Base-by-base conservation (phyloP, 2,329 filamentous ascomycete genomes). In the Ilyonectria robusta region DNA sequence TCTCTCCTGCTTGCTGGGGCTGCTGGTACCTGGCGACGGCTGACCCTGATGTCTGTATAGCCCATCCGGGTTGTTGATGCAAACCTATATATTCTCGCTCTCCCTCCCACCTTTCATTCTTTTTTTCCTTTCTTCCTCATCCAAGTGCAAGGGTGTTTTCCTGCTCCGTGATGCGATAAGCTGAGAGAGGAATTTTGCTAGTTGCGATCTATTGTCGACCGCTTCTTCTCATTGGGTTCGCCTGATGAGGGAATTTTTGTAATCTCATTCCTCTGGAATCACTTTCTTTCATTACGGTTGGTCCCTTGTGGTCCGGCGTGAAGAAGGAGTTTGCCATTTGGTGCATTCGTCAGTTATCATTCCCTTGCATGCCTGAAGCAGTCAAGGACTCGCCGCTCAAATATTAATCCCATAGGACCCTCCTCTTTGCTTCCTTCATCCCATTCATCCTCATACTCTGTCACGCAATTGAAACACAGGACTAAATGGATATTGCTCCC, bases 121-220 rank as follows among this genome's bases (percentile, higher is more conserved):
- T 81, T 82, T 80, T 33, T 81, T 78, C 75, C 81, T 85, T 86
- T 82, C 79, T 69, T 82, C 83, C 75, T 79, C 81, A 87, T 88
- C 85, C 84, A 76, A 86, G 88, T 91, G 89, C 89, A 89, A 82
- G 90, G 91, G 91, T 90, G 87, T 91, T 90, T 82, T 82, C 81
- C 80, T 82, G 82, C 80, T 82, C 81, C 80, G 80, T 82, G 81
- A 92, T 89, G 89, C 89, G 87, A 89, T 90, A 87, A 81, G 81
- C 81, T 82, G 90, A 92, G 90, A 93, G 91, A 93, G 89, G 91
- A 92, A 91, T 91, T 92, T 93, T 93, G 91, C 91, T 93, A 92
- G 91, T 93, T 93, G 21, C 21, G 21, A 21, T 3, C 21, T 21
- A 21, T 3, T 21, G 21, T 21, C 21, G 21, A 21, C 21, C 21